Evolutionary conservation across 495 filamentous ascomycete genomes (phyloP), one percentile per base, ranked within the genome.

Genomic region (Annulohypoxylon moriforme): DNA sequence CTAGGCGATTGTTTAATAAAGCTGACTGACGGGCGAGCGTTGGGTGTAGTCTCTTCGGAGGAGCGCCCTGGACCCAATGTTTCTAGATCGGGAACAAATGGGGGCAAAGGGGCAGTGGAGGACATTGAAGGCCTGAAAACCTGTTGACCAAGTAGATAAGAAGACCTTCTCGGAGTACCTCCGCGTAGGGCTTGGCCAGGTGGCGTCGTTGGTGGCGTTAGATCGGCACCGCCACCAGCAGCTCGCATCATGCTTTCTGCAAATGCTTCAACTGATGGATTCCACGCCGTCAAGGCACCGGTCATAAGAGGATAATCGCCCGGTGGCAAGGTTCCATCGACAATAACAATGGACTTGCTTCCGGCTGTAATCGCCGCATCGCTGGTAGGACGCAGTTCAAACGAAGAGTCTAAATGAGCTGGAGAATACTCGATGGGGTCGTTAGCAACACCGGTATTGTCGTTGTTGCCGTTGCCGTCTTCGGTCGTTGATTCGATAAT

Each of bases 271-370:
- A 83, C 75, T 0, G 85, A 86, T 16, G 75, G 76, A 69, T 83
- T 85, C 46, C 80, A 69, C 5, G 62, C 74, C 3, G 80, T 72
- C 10, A 87, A 69, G 2, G 82, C 83, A 7, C 84, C 81, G 1
- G 82, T 81, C 84, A 87, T 86, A 22, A 58, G 52, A 0, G 83
- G 82, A 16, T 78, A 79, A 24, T 79, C 81, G 11, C 68, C 76
- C 27, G 80, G 76, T 18, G 80, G 76, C 16, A 84, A 63, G 3
- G 89, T 90, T 59, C 91, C 91, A 75, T 97, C 92, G 14, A 97
- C 89, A 71, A 97, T 96, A 29, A 96, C 88, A 69, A 97, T 96
- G 0, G 93, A 96, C 68, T 92, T 87, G 78, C 93, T 96, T 6
- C 92, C 93, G 38, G 83, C 85, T 0, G 93, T 95, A 33, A 96